phyloP scores from a whole-genome alignment of 2,329 filamentous ascomycete species.

The Scytalidium sp. region DNA sequence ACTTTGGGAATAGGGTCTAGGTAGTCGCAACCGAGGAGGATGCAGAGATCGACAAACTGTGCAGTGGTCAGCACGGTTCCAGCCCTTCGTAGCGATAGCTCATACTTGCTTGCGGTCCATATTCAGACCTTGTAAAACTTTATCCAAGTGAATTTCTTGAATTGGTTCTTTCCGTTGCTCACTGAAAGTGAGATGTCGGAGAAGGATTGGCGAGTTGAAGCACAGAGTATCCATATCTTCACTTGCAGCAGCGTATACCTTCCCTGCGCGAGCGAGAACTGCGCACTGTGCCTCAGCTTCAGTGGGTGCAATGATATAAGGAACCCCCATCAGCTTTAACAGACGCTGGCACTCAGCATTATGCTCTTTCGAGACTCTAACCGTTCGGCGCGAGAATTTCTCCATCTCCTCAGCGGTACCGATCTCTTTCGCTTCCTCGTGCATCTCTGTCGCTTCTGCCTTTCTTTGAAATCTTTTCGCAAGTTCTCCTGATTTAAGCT shows the following conservation, averaged over 20 bases:
- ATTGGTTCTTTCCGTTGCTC: slow-evolving; percentile 98
- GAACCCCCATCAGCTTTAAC: slow-evolving; percentile 92
- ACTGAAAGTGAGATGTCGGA: slow-evolving; percentile 93
- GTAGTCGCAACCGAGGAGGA: slow-evolving; percentile 96
- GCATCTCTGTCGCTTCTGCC: slow-evolving; percentile 81
- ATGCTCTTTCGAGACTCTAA: slow-evolving; percentile 93
- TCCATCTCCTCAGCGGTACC: slow-evolving; percentile 97
- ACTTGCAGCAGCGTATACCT: slow-evolving; percentile 93
- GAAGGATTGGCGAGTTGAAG: slow-evolving; percentile 86
- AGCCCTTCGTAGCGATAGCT: slow-evolving; percentile 1
- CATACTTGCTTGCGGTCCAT: slow-evolving; percentile 84
- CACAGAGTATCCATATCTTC: slow-evolving; percentile 99
- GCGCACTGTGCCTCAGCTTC: slow-evolving; percentile 98
- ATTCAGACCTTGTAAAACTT: slow-evolving; percentile 77
- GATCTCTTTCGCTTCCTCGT: slow-evolving; percentile 95
- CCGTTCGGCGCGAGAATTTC: slow-evolving; percentile 91
- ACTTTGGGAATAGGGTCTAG: slow-evolving; percentile 95
- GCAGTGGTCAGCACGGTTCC: slow-evolving; percentile 1
- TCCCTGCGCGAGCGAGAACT: slow-evolving; percentile 80
- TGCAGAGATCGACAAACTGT: slow-evolving; percentile 78
- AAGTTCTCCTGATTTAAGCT: slow-evolving; percentile 95
- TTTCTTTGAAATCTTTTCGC: slow-evolving; percentile 96
- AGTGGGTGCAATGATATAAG: slow-evolving; percentile 91
- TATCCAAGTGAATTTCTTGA: slow-evolving; percentile 87
- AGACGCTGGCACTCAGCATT: slow-evolving; percentile 91